Conservation (phyloP, 208 protist genomes). For the Acanthamoeba royreba region DNA sequence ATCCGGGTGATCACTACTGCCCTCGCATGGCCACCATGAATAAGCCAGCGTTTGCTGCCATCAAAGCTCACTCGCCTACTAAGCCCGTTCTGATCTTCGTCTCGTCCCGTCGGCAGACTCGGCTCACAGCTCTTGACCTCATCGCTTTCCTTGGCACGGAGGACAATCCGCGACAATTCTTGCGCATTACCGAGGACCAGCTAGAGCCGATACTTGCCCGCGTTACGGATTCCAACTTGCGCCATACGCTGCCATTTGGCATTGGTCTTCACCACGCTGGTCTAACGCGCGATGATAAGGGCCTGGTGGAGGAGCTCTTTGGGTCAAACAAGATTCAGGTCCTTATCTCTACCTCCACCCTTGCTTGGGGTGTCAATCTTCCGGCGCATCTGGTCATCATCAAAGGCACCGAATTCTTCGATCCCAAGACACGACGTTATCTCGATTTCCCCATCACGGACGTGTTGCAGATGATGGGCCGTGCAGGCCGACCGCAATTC, state of each 20-base stretch:
- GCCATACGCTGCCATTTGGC: conserved; percentile 96
- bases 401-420: conserved; percentile 99
- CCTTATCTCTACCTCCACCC: conserved; percentile 97
- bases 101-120: conserved; percentile 96
- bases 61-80: conserved; percentile 84
- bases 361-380: conserved; percentile 99
- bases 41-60: conserved; percentile 97
- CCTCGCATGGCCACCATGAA: conserved; percentile 99
- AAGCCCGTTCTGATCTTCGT: conserved; percentile 99
- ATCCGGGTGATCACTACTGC: conserved; percentile 96
- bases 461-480: conserved; percentile 99
- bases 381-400: conserved; percentile 99
- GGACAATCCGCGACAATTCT: conserved; percentile 91
- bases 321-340: conserved; percentile 86
- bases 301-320: conserved; percentile 92
- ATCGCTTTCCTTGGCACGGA: conserved; percentile 92
- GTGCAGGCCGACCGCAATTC: conserved; percentile 96
- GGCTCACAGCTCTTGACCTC: conserved; percentile 97
- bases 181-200: conserved; percentile 84
- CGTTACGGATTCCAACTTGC: conserved; percentile 71
- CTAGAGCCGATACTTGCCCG: conserved; percentile 79
- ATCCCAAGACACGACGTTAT: conserved; percentile 95
- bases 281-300: conserved; percentile 76
- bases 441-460: conserved; percentile 99
- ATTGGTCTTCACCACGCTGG: conserved; percentile 99